Evolutionary conservation across 352 stramenopile species (phyloP).

Genomic region (Phytophthora meadii): DNA sequence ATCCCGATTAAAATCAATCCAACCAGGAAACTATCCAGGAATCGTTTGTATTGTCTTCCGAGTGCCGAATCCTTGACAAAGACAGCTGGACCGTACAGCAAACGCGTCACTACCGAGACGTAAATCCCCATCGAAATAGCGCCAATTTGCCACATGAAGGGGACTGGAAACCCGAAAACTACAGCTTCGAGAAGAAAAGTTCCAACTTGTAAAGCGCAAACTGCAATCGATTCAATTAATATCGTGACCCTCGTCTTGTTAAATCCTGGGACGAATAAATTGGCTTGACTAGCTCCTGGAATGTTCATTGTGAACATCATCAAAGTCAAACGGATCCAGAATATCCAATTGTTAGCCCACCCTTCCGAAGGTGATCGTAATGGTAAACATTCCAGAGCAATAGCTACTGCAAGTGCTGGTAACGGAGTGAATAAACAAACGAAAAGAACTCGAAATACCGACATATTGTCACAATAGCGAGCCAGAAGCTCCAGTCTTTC

Average conservation of each 20-base stretch:
- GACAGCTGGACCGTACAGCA: not conserved
- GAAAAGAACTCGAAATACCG: not conserved
- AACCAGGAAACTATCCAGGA: slow-evolving; percentile 1
- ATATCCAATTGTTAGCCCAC: slow-evolving; percentile 7
- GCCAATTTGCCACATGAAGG: not conserved
- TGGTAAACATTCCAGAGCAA: slow-evolving; percentile 4
- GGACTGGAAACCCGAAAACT: not conserved
- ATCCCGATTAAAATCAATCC: not conserved
- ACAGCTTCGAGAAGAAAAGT: not conserved
- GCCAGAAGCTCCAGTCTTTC: slow-evolving; percentile 7
- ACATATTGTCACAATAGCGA: slow-evolving; percentile 10
- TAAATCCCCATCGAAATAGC: slow-evolving; percentile 2
- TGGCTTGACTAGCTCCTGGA: not conserved
- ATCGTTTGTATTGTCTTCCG: not conserved
- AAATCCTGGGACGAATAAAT: not conserved
- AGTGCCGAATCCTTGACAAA: slow-evolving; percentile 1
- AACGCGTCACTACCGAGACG: not conserved
- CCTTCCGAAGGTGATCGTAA: not conserved
- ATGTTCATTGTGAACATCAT: not conserved
- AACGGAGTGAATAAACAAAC: slow-evolving; percentile 8
- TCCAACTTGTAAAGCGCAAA: not conserved
- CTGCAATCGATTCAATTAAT: not conserved
- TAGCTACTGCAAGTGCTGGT: not conserved
- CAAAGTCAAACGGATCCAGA: slow-evolving; percentile 1
- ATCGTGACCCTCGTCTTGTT: not conserved